A percentile compares a stretch with the other conserved stretches of the same genome.
phyloP scores from a whole-genome alignment of 2,329 filamentous ascomycete genomes.

The Monilinia fructigena region DNA sequence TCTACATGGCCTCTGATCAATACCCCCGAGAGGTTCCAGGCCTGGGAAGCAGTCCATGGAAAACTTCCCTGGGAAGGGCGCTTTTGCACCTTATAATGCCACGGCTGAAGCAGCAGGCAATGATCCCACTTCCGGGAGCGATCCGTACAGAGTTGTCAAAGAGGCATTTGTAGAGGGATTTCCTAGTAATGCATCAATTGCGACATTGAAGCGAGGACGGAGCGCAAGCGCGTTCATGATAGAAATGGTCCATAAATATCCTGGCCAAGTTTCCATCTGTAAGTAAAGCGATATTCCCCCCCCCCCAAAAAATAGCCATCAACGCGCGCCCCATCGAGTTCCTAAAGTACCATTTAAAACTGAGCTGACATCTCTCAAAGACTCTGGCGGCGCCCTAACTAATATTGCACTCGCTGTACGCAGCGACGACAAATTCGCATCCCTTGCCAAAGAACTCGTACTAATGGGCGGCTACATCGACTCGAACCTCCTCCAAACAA shows the following conservation, averaged over 20 bases:
- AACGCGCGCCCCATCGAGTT: fast-evolving
- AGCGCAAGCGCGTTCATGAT: conserved; percentile 49
- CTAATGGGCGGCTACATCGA: conserved; percentile 54
- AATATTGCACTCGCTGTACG: conserved; percentile 50
- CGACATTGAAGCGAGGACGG: conserved; percentile 33
- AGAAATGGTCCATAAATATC: conserved; percentile 49
- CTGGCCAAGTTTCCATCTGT: conserved; percentile 50
- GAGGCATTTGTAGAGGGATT: conserved; percentile 48
- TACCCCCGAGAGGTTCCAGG: conserved; percentile 45
- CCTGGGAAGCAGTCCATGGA: conserved; percentile 48
- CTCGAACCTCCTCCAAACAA: conserved; percentile 42
- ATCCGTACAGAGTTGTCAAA: conserved; percentile 45
- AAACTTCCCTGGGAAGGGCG: conserved; percentile 48
- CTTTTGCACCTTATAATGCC: conserved; percentile 46
- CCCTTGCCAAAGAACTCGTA: conserved; percentile 47
- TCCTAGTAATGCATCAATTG: conserved; percentile 46
- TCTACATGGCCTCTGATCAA: conserved; percentile 49
- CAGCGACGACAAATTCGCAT: conserved; percentile 48
- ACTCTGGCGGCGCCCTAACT: conserved; percentile 48
- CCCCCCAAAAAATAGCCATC: neutral
- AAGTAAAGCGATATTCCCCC: neutral
- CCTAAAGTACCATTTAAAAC: neutral
- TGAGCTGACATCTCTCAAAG: neutral
- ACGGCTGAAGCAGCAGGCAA: conserved; percentile 45
- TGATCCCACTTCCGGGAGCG: conserved; percentile 46